Evolutionary conservation across 768 basidiomycete genomes (phyloP).

Genomic region (Suillus placidus): DNA sequence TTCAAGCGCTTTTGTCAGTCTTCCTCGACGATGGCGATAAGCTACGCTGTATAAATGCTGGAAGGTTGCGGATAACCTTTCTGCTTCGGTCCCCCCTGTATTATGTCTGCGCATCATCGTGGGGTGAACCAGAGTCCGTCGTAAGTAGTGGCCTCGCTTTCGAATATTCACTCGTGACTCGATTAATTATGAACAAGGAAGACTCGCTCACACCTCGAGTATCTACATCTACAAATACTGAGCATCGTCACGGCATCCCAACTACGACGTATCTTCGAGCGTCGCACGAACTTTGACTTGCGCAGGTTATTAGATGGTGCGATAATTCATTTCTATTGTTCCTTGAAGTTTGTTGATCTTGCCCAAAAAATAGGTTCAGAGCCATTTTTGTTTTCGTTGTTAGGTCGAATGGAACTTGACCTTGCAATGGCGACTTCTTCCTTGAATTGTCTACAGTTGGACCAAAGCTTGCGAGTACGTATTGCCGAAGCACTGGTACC

Average conservation of each 20-base stretch:
- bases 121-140: slow-evolving; percentile 96
- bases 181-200: slow-evolving; percentile 55
- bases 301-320: slow-evolving; percentile 70
- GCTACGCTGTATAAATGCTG: slow-evolving; percentile 80
- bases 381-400: slow-evolving; percentile 72
- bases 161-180: background rate
- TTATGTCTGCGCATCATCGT: slow-evolving; percentile 87
- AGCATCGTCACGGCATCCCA: slow-evolving; percentile 88
- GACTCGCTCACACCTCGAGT: slow-evolving; percentile 93
- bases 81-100: slow-evolving; percentile 86
- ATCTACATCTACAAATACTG: slow-evolving; percentile 90
- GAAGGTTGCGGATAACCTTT: slow-evolving; percentile 83
- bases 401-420: slow-evolving; percentile 73
- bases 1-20: slow-evolving; percentile 95
- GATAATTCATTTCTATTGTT: background rate
- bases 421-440: slow-evolving; percentile 82
- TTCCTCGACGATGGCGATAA: slow-evolving; percentile 93
- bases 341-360: slow-evolving; percentile 6
- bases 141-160: slow-evolving; percentile 51
- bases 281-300: slow-evolving; percentile 90
- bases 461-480: slow-evolving; percentile 65
- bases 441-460: slow-evolving; percentile 78
- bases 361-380: slow-evolving; percentile 66
- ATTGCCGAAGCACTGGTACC: slow-evolving; percentile 85
- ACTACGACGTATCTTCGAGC: slow-evolving; percentile 82